phyloP scores from a whole-genome alignment of 176 grass and related monocot genomes.

The Ampelocalamus luodianensis region DNA sequence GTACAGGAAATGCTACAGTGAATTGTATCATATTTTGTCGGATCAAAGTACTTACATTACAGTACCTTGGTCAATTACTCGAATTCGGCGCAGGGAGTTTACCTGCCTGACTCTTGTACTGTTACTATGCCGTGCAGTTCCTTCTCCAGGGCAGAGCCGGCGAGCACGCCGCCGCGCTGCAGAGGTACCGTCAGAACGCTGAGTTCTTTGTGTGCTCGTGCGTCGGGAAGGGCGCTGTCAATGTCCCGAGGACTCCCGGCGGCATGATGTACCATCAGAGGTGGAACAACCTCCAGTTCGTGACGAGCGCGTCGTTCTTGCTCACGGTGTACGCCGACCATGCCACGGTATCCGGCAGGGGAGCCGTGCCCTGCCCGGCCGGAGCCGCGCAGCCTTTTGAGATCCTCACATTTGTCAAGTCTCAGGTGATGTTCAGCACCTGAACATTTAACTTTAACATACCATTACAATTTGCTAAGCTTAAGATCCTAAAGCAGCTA shows the following conservation, averaged over 20 bases:
- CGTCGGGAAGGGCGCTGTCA: constrained; percentile 63
- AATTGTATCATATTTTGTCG: neutral
- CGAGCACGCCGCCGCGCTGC: constrained; percentile 55
- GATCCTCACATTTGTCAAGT: constrained; percentile 73
- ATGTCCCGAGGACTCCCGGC: constrained; percentile 76
- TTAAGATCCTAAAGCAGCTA: too few relatives aligned
- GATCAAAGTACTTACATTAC: too few relatives aligned
- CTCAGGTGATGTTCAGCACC: constrained; percentile 46
- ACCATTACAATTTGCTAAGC: too few relatives aligned
- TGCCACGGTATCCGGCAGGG: constrained; percentile 38
- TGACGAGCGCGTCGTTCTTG: constrained; percentile 79
- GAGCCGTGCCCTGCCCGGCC: constrained; percentile 51
- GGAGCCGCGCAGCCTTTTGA: constrained; percentile 53
- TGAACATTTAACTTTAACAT: too few relatives aligned
- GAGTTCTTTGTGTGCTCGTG: constrained; percentile 92
- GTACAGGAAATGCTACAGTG: neutral
- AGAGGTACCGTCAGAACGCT: constrained; percentile 79
- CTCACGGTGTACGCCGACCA: constrained; percentile 88
- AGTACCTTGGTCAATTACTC: neutral
- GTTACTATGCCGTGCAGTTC: constrained; percentile 47
- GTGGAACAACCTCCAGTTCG: constrained; percentile 99
- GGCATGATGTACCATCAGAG: constrained; percentile 81
- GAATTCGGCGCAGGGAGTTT: neutral
- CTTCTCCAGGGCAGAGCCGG: constrained; percentile 65
- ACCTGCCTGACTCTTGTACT: constrained; percentile 1